A percentile compares a stretch with the other conserved stretches of the same genome.
Evolutionary conservation across 306 rosid genomes (phyloP).

Genomic region (Cercis canadensis): DNA sequence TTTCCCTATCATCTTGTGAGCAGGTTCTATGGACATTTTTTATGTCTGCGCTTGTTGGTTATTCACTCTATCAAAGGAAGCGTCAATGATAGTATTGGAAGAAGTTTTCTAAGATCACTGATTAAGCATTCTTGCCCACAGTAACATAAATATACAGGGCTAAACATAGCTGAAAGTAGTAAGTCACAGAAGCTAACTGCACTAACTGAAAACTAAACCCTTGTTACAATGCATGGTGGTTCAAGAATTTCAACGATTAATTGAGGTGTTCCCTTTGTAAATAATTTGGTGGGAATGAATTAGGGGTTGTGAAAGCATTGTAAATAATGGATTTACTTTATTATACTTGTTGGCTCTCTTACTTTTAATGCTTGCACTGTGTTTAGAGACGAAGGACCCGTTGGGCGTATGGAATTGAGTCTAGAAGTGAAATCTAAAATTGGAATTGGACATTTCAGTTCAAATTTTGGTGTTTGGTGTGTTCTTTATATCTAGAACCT

Average conservation of each 20-base stretch:
- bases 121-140: constrained; percentile 16
- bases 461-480: no score
- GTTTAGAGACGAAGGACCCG: no score
- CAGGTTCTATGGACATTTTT: constrained; percentile 97
- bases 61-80: constrained; percentile 86
- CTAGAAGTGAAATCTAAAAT: no score
- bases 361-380: neutral
- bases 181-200: no score
- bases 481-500: no score
- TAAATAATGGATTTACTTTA: neutral
- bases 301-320: constrained; percentile 1
- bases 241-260: constrained; percentile 21
- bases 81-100: constrained; percentile 54
- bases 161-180: constrained; percentile 11
- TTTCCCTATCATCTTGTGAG: constrained; percentile 23
- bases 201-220: no score
- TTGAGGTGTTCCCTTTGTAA: constrained; percentile 8
- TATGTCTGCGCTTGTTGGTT: constrained; percentile 96
- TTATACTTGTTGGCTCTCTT: neutral
- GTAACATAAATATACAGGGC: constrained; percentile 27
- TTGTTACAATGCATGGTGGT: constrained; percentile 5
- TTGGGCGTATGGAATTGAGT: no score
- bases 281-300: constrained; percentile 23
- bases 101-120: constrained; percentile 28
- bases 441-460: no score